Base-by-base conservation (phyloP, 148 eudicot genomes). In the Persicaria maculosa region DNA sequence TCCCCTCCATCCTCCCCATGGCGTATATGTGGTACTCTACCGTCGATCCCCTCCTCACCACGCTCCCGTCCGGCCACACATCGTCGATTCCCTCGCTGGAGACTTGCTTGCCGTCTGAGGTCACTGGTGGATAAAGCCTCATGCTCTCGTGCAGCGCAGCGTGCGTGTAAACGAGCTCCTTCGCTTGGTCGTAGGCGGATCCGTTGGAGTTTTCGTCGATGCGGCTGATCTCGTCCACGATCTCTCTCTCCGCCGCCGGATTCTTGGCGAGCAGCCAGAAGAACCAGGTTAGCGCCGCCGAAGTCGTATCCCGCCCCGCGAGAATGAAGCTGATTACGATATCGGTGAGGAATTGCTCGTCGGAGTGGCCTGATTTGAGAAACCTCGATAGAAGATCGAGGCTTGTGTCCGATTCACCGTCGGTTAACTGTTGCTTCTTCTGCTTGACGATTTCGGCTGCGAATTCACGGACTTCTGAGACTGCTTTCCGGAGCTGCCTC, bases 61-160 rank as follows among this genome's bases (percentile, higher is more conserved):
- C 40, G 40, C 40, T 31, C 40, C 40, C 40, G 40, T 31, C 40
- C 40, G 40, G 40, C 40, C 40, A 31, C 40, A 31, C 40, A 31
- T 31, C 20, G 55, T 80, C 12, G 79, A 82, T 74, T n/a, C 83
- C 85, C 67, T 85, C 81, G 1, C 53, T 45, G 20, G 19, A 14
- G 0, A 81, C 88, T 44, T 81, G 72, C 65, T 85, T 85, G 5
- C 59, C 59, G 75, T 81, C 83, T 9, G 71, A 17, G 1, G 84
- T 82, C n/a, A 85, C 88, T 6, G 88, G 88, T 10, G 86, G 88
- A 22, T 85, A 85, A 5, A 85, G 57, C 46, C 88, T 83, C 88
- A 85, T 85, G 84, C 84, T 40, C 40, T 31, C 40, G 40, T 31
- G 40, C 40, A 31, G 40, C 1, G 40, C 40, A 31, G 40, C 40